Evolutionary conservation across 1,284 basidiomycete genomes (phyloP), one percentile per base, ranked within the genome.

Genomic region (Sphagnurus paluster): DNA sequence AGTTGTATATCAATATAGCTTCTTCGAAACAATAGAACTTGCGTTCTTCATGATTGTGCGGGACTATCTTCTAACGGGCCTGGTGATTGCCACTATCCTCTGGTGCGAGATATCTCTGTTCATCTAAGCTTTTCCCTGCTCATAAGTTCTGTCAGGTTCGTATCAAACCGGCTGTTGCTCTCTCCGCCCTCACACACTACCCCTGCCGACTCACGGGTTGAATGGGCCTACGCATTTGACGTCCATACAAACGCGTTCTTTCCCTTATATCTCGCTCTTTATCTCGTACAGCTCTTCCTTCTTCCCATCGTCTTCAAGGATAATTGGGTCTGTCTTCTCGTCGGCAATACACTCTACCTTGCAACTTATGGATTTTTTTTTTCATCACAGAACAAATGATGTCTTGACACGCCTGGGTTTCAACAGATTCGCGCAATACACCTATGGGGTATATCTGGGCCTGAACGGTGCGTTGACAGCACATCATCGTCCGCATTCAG

Each of bases 211-310:
- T 83, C 87, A 17, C 66, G 71, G 11, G 87, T 94, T 35, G 91
- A 94, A 73, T 93, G 89, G 87, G 88, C 86, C 4, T 97, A 95
- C 67, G 90, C 90, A 11, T 95, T 98, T 59, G 94, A 97, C 66
- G 90, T 97, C 13, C 93, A 95, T 62, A 93, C 89, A 53, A 97
- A 97, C 61, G 84, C 91, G 4, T 97, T 97, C 76, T 96, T 96
- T 69, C 93, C 93, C 3, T 74, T 93, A 44, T 95, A 90, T 68
- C 77, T 96, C 49, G 87, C 90, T 13, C 77, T 95, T 42, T 94
- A 95, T 64, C 73, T 93, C 43, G 87, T 85, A 0, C 90, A 96
- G 61, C 75, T 96, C 3, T 84, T 93, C 52, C 75, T 97, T 4
- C 78, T 91, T 0, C 87, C 91, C 1, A 77, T 96, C 30, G 75